A percentile compares a stretch with the other conserved stretches of the same genome.
These are phyloP conservation scores for Halophytophthora batemanensis DNA, from an alignment of 352 stramenopile species.

Conservation along the genomic window DNA sequence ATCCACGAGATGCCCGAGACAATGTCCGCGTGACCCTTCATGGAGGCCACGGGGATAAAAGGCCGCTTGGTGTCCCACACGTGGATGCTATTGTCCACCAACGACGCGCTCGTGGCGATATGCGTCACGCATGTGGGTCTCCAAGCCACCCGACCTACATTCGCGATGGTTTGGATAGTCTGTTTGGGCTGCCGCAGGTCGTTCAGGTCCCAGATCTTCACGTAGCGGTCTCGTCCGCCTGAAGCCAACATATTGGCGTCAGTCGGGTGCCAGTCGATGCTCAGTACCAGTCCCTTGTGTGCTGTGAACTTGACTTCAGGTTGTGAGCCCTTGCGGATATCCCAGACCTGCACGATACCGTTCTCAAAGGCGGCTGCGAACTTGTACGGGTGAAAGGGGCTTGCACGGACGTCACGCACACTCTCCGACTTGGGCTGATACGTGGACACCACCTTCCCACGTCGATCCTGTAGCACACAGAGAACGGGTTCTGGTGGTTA, in stretches of 20 bases:
- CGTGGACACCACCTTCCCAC: conserved; percentile 61
- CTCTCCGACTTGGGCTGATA: conserved; percentile 87
- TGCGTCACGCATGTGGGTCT: conserved; percentile 73
- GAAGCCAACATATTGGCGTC: conserved; percentile 71
- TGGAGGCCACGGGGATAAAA: conserved; percentile 80
- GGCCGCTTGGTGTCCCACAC: conserved; percentile 83
- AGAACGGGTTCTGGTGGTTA: not conserved
- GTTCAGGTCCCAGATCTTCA: conserved; percentile 83
- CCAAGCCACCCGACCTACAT: conserved; percentile 78
- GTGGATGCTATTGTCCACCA: conserved; percentile 88
- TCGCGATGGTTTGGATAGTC: conserved; percentile 86
- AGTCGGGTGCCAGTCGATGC: conserved; percentile 80
- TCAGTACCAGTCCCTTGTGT: conserved; percentile 81
- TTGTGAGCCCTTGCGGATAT: conserved; percentile 80
- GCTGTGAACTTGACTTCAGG: conserved; percentile 84
- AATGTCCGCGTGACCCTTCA: conserved; percentile 84
- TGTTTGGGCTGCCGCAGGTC: conserved; percentile 74
- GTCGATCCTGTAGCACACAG: conserved; percentile 60
- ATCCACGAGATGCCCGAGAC: conserved; percentile 84
- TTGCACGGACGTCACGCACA: conserved; percentile 79
- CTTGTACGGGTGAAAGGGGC: conserved; percentile 65
- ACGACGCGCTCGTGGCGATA: conserved; percentile 80
- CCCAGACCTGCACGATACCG: conserved; percentile 85
- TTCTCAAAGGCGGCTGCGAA: conserved; percentile 87
- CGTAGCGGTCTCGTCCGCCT: conserved; percentile 78